Base-by-base conservation (phyloP, 2,329 filamentous ascomycete genomes). In the Chaetomiaceae sp. region DNA sequence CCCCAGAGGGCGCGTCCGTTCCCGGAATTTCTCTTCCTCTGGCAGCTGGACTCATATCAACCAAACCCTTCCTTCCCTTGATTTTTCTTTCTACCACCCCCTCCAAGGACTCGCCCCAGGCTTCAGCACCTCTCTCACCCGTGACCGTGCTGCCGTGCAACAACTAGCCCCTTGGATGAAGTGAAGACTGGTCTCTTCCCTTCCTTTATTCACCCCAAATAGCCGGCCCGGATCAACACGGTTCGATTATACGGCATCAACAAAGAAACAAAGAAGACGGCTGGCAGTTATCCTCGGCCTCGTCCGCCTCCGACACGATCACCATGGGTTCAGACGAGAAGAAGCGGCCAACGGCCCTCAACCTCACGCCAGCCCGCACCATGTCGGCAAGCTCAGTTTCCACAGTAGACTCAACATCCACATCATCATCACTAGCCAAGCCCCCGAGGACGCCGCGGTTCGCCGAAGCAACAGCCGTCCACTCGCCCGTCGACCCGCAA, bases 371-470 rank as follows among this genome's bases (percentile, higher is more conserved):
- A 21, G 66, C 69, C 50, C 73, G 77, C 53, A 73, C 75, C 44
- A 57, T 54, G 58, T 62, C 60, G 8, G 56, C 56, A 38, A 55
- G 57, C 42, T 62, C 60, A 27, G 50, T 56, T 45, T 70, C 68
- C 21, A 76, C 78, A 5, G 72, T 73, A 40, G 70, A 70, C 45
- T 80, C 77, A 13, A 72, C 71, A 34, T 78, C 77, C 23, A 77
- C 77, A 51, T 70, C 72, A 57, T 75, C 72, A 39, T 82, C 79
- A 14, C 71, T 82, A 57, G 58, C 57, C 37, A 87, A 86, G 71
- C 74, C 79, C 34, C 85, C 85, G 55, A 79, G 87, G 63, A 86
- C 85, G 60, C 85, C 87, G 62, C 84, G 87, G 63, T 92, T 92
- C 64, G 86, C 85, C 49, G 87, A 91, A 73, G 87, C 86, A 39